Evolutionary conservation across 352 stramenopile genomes (phyloP).

Genomic region (Halophytophthora polymorphica): DNA sequence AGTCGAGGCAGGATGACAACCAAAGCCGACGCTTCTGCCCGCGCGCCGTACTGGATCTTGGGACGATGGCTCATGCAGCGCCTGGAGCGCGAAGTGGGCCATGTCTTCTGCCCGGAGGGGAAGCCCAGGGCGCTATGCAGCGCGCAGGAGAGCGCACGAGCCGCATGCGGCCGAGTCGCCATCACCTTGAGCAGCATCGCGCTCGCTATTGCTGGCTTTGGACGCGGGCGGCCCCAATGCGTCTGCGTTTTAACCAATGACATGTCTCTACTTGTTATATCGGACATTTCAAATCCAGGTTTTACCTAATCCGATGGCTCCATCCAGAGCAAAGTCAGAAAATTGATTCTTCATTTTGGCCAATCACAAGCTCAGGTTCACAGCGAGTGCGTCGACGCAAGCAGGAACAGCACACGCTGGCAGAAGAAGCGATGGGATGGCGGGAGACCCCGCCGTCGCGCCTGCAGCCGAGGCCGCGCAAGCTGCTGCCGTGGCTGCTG

Average conservation of each 20-base stretch:
- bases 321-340: too few relatives aligned
- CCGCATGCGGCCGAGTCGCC: not conserved
- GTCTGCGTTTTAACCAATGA: too few relatives aligned
- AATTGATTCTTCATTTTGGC: too few relatives aligned
- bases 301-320: too few relatives aligned
- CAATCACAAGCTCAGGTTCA: not conserved
- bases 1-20: too few relatives aligned
- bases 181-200: too few relatives aligned
- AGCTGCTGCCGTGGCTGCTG: constrained; percentile 26
- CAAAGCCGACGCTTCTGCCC: too few relatives aligned
- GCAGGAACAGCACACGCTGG: not conserved
- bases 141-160: not conserved
- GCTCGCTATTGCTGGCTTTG: too few relatives aligned
- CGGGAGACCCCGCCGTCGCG: not conserved
- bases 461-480: not conserved
- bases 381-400: not conserved
- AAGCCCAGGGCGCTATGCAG: not conserved
- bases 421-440: too few relatives aligned
- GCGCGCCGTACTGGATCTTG: constrained; percentile 19
- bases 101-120: not conserved
- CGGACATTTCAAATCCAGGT: too few relatives aligned
- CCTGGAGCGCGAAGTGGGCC: not conserved
- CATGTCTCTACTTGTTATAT: too few relatives aligned
- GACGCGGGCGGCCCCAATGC: too few relatives aligned
- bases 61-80: constrained; percentile 17